Percentiles rank a stretch among this genome's conserved stretches.
Evolutionary conservation across 306 rosid genomes (phyloP).

Genomic region (Vicia sativa): DNA sequence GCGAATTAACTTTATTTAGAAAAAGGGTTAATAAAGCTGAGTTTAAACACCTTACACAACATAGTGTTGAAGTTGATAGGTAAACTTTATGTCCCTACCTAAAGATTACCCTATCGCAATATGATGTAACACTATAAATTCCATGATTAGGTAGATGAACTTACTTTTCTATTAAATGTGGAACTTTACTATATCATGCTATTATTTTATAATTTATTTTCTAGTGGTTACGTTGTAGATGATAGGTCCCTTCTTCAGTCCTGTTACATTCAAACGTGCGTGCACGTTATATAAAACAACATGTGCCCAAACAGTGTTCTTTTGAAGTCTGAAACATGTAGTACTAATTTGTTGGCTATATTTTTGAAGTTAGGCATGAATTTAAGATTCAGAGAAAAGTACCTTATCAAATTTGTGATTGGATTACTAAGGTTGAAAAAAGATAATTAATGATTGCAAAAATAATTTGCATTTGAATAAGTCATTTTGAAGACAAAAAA

Average conservation of each 20-base stretch:
- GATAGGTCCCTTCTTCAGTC: constrained; percentile 6
- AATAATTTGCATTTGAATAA: too few relatives aligned
- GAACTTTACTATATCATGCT: neutral
- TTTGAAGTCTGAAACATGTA: constrained; percentile 18
- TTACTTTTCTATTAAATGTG: neutral
- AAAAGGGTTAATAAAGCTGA: constrained; percentile 32
- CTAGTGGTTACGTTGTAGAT: constrained; percentile 15
- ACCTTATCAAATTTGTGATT: too few relatives aligned
- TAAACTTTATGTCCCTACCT: constrained; percentile 46
- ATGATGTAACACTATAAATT: constrained; percentile 39
- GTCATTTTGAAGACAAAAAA: too few relatives aligned
- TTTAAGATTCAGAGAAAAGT: neutral
- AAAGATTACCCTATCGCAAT: neutral
- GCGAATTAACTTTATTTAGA: constrained; percentile 25
- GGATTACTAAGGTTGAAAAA: too few relatives aligned
- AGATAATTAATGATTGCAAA: too few relatives aligned
- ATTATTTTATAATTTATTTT: neutral
- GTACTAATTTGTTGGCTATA: neutral
- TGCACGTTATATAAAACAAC: constrained; percentile 39
- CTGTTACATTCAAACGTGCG: constrained; percentile 31
- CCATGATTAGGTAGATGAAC: constrained; percentile 23
- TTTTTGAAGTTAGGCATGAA: neutral
- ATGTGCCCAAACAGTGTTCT: constrained; percentile 35
- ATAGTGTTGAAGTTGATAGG: constrained; percentile 35
- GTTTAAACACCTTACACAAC: constrained; percentile 32